Base-by-base conservation (phyloP, 257 asterid genomes). In the Solanum dulcamara region DNA sequence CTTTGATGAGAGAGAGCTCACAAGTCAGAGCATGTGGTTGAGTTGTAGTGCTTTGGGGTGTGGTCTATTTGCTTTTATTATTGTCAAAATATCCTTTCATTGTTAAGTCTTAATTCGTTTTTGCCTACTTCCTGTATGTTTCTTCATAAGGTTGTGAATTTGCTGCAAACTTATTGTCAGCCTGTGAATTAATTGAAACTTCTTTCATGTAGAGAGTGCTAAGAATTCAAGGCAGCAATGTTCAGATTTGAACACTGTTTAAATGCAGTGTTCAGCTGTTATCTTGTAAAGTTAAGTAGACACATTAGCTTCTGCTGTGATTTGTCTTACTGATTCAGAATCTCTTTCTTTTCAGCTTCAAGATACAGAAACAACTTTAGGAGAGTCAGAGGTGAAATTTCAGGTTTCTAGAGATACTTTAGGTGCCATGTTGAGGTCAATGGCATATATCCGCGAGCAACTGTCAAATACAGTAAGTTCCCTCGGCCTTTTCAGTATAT, bases 341-440 rank as follows among this genome's bases (percentile, higher is more conserved):
- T 64, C 53, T 46, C 62, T 88, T 72, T 85, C 48, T 84, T 38
- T 89, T 87, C 94, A 96, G 99, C 98, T 94, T 83, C 99, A 93
- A 90, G 99, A 93, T 88, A 87, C 93, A 0, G 94, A 92, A 84
- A 91, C 94, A 85, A 84, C 95, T 84, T 83, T 92, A 51, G 96
- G 98, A 71, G 95, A 93, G 92, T 80, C 94, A 28, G 98, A 93
- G 88, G 94, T 94, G 85, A 94, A 94, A 86, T 94, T 94, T 88
- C 97, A 93, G 90, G 98, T 94, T 85, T 93, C 97, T 22, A 94
- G 91, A 86, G 97, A 94, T 83, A 90, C 97, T 40, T 88, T 92
- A 80, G 94, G 92, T 66, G 92, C 97, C 35, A 94, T 94, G 97
- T 85, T 94, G 88, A 89, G 96, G 83, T 94, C 98, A 60, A 92